Conservation (phyloP, 1,139 yeast genomes). For the Pichia sp. region DNA sequence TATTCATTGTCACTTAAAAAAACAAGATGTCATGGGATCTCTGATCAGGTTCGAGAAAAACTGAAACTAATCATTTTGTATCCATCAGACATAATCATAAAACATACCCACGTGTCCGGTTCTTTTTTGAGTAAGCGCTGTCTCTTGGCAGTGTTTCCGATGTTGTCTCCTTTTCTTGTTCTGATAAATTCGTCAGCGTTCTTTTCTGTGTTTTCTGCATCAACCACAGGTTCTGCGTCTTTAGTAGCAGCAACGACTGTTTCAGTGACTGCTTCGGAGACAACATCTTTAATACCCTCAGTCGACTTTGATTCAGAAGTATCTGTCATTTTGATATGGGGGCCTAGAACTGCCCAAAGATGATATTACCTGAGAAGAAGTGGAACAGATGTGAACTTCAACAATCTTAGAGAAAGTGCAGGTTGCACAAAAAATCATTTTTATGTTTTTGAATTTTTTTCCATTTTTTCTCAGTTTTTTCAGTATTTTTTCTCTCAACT, state of each 20-base stretch:
- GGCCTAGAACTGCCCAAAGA: neutral
- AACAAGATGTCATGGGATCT: neutral
- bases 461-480: neutral
- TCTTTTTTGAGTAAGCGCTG: constrained; percentile 32
- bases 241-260: constrained; percentile 6
- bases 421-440: neutral
- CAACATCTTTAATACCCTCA: neutral
- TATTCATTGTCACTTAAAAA: neutral
- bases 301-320: neutral
- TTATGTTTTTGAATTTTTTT: neutral
- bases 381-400: neutral
- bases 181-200: constrained; percentile 40
- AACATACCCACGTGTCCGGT: constrained; percentile 54
- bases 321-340: neutral
- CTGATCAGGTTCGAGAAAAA: neutral
- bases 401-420: neutral
- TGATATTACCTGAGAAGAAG: neutral
- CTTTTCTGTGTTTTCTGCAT: constrained; percentile 10
- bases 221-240: constrained; percentile 14
- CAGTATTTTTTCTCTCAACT: neutral
- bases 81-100: constrained; percentile 4
- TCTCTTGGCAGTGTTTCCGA: constrained; percentile 36
- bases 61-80: neutral
- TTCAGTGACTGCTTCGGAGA: neutral
- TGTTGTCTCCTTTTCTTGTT: constrained; percentile 40